Evolutionary conservation across 2,329 filamentous ascomycete species (phyloP).

Genomic region (Aureobasidium uvarum): DNA sequence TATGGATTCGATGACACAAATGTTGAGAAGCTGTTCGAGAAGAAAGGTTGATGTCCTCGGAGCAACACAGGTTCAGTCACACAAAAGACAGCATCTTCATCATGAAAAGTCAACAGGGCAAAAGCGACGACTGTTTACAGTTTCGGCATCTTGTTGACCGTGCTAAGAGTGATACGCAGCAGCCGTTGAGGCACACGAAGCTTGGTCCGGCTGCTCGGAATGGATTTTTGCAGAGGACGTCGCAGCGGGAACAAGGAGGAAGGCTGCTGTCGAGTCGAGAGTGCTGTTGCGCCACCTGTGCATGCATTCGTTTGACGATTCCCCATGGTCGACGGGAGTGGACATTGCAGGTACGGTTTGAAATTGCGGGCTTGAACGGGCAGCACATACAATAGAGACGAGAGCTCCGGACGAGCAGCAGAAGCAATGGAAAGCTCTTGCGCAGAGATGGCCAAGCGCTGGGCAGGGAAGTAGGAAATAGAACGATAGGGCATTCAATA

Average conservation of each 20-base stretch:
- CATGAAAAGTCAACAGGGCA: neutral
- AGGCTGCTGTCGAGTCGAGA: constrained; percentile 3
- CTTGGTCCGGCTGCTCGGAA: constrained; percentile 25
- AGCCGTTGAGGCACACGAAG: constrained; percentile 23
- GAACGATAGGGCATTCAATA: constrained; percentile 19
- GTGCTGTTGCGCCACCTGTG: constrained; percentile 20
- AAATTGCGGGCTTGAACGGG: constrained; percentile 13
- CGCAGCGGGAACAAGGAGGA: neutral
- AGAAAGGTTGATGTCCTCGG: constrained; percentile 6
- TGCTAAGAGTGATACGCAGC: constrained; percentile 12
- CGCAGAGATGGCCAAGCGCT: constrained; percentile 2
- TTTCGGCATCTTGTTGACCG: constrained; percentile 19
- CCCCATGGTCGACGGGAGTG: neutral
- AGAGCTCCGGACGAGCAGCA: neutral
- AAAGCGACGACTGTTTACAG: constrained; percentile 7
- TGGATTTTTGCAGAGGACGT: constrained; percentile 1
- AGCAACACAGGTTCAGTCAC: constrained; percentile 1
- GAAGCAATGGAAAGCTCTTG: constrained; percentile 22
- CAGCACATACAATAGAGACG: constrained; percentile 5
- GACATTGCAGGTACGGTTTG: constrained; percentile 8
- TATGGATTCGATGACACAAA: neutral
- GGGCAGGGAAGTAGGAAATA: neutral
- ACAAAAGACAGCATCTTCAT: constrained; percentile 8
- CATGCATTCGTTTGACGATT: constrained; percentile 18
- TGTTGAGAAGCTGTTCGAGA: constrained; percentile 9